Base-by-base conservation (phyloP, 352 stramenopile species). In the Phytophthora chlamydospora region DNA sequence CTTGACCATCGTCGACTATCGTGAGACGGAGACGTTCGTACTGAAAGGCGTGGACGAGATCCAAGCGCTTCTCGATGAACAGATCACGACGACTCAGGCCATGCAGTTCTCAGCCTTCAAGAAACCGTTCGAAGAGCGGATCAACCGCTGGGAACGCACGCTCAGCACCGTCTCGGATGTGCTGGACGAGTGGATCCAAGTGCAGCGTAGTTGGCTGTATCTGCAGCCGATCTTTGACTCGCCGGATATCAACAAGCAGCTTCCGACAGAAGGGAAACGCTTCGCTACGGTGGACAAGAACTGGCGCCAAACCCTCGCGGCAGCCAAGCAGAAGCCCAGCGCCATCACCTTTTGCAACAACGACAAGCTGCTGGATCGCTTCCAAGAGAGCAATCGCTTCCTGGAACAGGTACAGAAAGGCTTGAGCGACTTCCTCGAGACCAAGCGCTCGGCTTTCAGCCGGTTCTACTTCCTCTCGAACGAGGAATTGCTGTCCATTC, bases 51-150 rank as follows among this genome's bases (percentile, higher is more conserved):
- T 97, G 5, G 95, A 98, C 58, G 95, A 98, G 56, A 91, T 98
- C 39, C 94, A 98, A 74, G 78, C 82, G 0, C 73, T 98, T 6
- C 72, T 98, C 1, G 95, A 98, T 40, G 95, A 98, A 60, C 95
- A 98, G 60, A 97, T 98, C 66, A 98, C 93, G 1, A 98, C 92
- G 35, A 98, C 93, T 0, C 92, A 98, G 56, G 91, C 93, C 19
- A 98, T 98, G 95, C 90, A 96, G 64, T 98, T 98, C 58, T 98
- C 89, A 1, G 80, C 91, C 0, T 98, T 98, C 69, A 98, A 98
- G 66, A 96, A 95, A 12, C 93, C 93, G 0, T 98, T 98, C 43
- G 92, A 97, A 59, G 91, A 98, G 43, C 75, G 89, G 1, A 98
- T 98, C 43, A 95, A 93, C 27, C 68, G 89, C 13, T 98, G 95